Evolutionary conservation across 1,139 yeast species (phyloP), one percentile per base, ranked within the genome.

Genomic region (Yamadazyma trypodendri): DNA sequence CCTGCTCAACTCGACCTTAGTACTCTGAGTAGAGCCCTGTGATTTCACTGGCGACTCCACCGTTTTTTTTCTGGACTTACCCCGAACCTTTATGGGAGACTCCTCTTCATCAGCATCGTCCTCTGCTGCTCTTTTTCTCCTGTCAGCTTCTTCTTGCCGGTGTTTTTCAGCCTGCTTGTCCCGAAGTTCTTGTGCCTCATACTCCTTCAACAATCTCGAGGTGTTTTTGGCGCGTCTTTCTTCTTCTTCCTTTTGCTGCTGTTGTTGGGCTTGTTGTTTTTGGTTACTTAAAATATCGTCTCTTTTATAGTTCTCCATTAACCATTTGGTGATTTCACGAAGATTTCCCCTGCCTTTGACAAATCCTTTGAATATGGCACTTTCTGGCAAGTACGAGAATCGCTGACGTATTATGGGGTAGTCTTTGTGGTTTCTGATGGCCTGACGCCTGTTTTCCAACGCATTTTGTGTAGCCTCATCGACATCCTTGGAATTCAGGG

Each of bases 311-410:
- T 65, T 67, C 5, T 65, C 67, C 13, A 60, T 57, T 29, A 82
- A 59, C 60, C 79, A 68, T 37, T 64, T 68, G 23, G 80, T 71
- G 11, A 84, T 74, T 35, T 74, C 72, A 41, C 80, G 67, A 23
- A 80, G 55, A 41, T 80, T 74, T 9, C 80, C 79, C 35, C 77
- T 74, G 28, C 79, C 81, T 24, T 76, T 72, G 35, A 77, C 80
- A 52, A 80, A 77, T 1, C 83, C 84, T 35, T 78, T 78, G 44
- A 78, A 73, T 25, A 83, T 70, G 43, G 79, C 74, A 24, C 77
- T 68, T 33, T 70, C 75, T 15, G 63, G 59, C 16, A 77, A 54
- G 33, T 72, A 63, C 32, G 71, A 70, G 52, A 73, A 79, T 39
- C 71, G 54, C 36, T 67, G 71, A 44, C 65, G 70, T 44, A 77